Percentiles rank a stretch among this genome's conserved stretches.
Conservation (phyloP, 257 asterid species). For the Coffea eugenioides region DNA sequence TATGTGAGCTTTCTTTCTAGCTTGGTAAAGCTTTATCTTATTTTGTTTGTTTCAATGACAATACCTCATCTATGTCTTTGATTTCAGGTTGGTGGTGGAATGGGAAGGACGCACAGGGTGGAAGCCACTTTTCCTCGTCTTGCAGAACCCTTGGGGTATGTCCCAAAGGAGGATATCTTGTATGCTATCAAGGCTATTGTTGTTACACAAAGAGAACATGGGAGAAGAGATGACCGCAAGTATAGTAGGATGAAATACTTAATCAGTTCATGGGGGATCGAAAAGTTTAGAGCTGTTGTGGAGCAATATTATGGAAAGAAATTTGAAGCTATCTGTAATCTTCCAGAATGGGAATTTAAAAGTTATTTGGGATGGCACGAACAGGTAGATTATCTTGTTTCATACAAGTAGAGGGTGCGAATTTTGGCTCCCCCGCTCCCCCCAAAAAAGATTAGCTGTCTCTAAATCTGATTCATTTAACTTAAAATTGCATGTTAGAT, state of each 20-base stretch:
- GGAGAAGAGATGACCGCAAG: conserved; percentile 97
- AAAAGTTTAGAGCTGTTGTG: conserved; percentile 76
- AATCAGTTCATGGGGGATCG: conserved; percentile 94
- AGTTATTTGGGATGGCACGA: conserved; percentile 99
- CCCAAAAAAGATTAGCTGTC: neutral
- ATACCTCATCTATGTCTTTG: conserved; percentile 7
- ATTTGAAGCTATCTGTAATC: conserved; percentile 68
- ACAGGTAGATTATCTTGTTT: conserved; percentile 49
- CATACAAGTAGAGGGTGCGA: neutral
- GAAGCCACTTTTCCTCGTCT: conserved; percentile 83
- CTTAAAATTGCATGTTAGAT: neutral
- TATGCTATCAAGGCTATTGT: conserved; percentile 94
- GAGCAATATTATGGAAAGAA: conserved; percentile 89
- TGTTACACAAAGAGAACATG: conserved; percentile 88
- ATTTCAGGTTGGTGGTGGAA: conserved; percentile 98
- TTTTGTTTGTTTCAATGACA: conserved; percentile 7
- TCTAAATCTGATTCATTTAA: neutral
- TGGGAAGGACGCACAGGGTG: conserved; percentile 94
- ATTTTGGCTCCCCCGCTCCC: neutral
- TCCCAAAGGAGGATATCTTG: conserved; percentile 86
- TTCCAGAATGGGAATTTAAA: conserved; percentile 95
- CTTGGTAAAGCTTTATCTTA: conserved; percentile 6
- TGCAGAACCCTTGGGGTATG: conserved; percentile 94
- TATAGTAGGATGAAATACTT: conserved; percentile 96
- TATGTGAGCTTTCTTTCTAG: conserved; percentile 53